A percentile compares a stretch with the other conserved stretches of the same genome.
Evolutionary conservation across 2,329 filamentous ascomycete genomes (phyloP).

Genomic region (Colletotrichum musicola): DNA sequence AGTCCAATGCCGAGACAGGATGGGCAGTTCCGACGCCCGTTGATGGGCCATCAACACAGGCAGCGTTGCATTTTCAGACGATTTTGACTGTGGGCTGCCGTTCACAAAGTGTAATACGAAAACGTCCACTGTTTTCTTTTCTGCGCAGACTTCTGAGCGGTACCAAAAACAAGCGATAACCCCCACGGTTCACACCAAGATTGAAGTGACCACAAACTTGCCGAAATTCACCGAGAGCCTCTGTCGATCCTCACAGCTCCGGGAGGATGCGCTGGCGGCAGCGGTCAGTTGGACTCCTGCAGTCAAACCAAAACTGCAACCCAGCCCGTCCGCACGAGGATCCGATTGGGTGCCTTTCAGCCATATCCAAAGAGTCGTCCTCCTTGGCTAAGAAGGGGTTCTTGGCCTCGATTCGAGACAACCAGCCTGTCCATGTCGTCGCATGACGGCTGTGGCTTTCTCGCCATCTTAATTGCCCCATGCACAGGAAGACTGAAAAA

Average conservation of each 20-base stretch:
- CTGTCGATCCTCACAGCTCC: conserved; percentile 3
- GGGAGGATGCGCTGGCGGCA: background rate
- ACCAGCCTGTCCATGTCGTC: background rate
- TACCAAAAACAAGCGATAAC: background rate
- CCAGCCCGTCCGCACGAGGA: background rate
- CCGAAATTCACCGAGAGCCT: background rate
- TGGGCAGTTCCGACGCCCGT: background rate
- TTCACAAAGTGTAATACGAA: conserved; percentile 15
- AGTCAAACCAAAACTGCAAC: conserved; percentile 3
- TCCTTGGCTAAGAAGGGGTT: background rate
- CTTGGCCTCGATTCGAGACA: background rate
- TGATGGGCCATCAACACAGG: background rate
- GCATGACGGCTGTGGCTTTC: background rate
- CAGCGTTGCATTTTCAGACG: conserved; percentile 20
- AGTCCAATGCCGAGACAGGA: conserved; percentile 11
- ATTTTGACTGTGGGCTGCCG: background rate
- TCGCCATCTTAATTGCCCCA: background rate
- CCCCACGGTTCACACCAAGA: background rate
- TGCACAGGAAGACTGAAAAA: background rate
- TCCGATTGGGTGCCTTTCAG: conserved; percentile 7
- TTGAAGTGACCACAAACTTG: background rate
- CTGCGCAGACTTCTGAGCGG: background rate
- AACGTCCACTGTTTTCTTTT: background rate
- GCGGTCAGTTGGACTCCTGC: conserved; percentile 6
- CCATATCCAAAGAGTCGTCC: background rate